Evolutionary conservation across 164 flowering plant genomes (phyloP), one percentile per base, ranked within the genome.

Genomic region (Aristolochia contorta): DNA sequence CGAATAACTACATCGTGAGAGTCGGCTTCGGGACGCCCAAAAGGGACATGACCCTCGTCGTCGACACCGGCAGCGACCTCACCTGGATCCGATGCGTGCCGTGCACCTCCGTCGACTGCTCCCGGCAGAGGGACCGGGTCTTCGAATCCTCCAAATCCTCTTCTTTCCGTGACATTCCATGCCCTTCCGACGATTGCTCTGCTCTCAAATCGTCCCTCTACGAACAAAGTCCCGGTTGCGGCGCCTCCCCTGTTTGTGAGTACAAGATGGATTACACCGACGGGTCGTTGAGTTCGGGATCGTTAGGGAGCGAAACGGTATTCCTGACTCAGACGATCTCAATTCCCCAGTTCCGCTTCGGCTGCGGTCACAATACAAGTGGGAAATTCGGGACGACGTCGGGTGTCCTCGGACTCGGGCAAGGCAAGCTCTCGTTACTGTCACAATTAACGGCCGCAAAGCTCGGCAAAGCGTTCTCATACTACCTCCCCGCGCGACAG

Each of bases 41-140:
- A 48, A 45, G 16, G 48, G 61, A 20, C 51, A 14, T 45, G 32
- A 41, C 24, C 23, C 25, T 59, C 61, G 21, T 59, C 25, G 7
- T 59, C 23, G 61, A 59, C 61, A 59, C 61, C 14, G 61, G 61
- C 27, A 59, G 61, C 49, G 61, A 41, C 51, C 46, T 59, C 49
- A 59, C 50, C 30, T 59, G 61, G 51, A 48, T 59, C 24, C 51
- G 22, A 25, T 59, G 61, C 61, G 20, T n/a, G 13, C 62, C 62
- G 10, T 22, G 54, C 41, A 16, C 25, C 55, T 2, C 16, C 6
- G 43, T 0, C 9, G 43, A 37, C 43, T 60, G 63, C 54, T 24
- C 47, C 54, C 27, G 12, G 22, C 61, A 59, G 16, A 22, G 16
- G 61, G 45, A 25, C 45, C 12, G 20, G 13, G 49, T 47, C 41